phyloP scores from a whole-genome alignment of 306 rosid genomes.

The Benincasa hispida region DNA sequence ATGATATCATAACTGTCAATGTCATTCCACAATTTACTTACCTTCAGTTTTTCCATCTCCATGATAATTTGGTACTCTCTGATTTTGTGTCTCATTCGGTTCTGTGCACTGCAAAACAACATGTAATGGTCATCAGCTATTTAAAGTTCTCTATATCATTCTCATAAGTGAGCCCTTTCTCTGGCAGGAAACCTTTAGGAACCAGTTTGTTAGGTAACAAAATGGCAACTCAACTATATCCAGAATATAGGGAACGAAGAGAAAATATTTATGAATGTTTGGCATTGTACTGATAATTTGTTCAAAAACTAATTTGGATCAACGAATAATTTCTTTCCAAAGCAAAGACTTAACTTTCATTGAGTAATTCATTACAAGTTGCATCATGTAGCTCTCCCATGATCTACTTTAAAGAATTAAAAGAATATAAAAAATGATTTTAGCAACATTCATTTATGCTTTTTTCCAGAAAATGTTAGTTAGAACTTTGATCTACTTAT shows the following conservation, averaged over 20 bases:
- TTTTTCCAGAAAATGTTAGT: not conserved
- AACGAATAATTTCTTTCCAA: not conserved
- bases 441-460: not conserved
- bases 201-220: not conserved
- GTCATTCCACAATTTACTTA: conserved; percentile 16
- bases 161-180: not conserved
- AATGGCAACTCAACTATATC: not conserved
- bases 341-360: not conserved
- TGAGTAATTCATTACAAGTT: not conserved
- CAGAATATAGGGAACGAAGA: not conserved
- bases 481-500: not conserved
- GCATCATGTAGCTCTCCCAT: not conserved
- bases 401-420: not conserved
- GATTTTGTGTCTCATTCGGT: conserved; percentile 17
- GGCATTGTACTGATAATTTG: not conserved
- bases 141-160: not conserved
- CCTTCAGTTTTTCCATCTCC: conserved; percentile 34
- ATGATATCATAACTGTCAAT: not conserved
- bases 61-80: conserved; percentile 16
- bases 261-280: not conserved
- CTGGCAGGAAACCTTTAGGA: not conserved
- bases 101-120: conserved; percentile 36
- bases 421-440: not conserved
- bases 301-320: not conserved
- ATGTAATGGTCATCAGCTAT: conserved; percentile 8